phyloP scores from a whole-genome alignment of 2,329 filamentous ascomycete genomes.

The Xylogone sp. region DNA sequence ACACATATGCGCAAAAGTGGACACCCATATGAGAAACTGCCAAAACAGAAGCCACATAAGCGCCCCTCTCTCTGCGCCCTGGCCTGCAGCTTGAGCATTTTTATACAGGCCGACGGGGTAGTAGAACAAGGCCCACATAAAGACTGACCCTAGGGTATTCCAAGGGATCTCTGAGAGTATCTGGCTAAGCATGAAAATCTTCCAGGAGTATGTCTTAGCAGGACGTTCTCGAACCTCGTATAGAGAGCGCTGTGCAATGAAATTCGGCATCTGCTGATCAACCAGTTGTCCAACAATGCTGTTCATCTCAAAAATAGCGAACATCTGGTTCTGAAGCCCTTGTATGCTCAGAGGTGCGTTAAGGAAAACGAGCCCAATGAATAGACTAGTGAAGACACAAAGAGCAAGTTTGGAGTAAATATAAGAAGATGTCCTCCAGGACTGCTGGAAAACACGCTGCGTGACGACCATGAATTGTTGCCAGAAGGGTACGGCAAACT shows the following conservation, averaged over 20 bases:
- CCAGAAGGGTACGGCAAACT: constrained; percentile 59
- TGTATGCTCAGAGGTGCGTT: constrained; percentile 51
- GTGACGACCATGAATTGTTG: constrained; percentile 51
- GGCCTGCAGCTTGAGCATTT: constrained; percentile 59
- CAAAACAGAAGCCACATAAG: constrained; percentile 75
- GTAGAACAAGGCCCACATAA: constrained; percentile 79
- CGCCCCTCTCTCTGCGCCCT: constrained; percentile 63
- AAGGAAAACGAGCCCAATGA: constrained; percentile 68
- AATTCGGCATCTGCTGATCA: constrained; percentile 71
- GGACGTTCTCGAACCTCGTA: constrained; percentile 69
- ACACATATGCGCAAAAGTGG: constrained; percentile 73
- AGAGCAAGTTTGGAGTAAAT: constrained; percentile 13
- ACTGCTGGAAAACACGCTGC: constrained; percentile 53
- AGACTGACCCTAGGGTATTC: constrained; percentile 64
- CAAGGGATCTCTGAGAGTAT: constrained; percentile 81
- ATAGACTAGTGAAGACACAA: constrained; percentile 37
- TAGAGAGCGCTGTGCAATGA: constrained; percentile 44
- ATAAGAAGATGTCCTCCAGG: constrained; percentile 63
- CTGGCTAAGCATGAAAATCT: constrained; percentile 61
- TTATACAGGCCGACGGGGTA: constrained; percentile 74
- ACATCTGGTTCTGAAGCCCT: constrained; percentile 66
- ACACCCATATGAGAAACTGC: constrained; percentile 73
- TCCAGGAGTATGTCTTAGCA: constrained; percentile 73
- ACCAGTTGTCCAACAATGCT: constrained; percentile 69
- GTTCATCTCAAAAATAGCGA: constrained; percentile 71